phyloP scores from a whole-genome alignment of 495 filamentous ascomycete genomes.

The Umbilicaria muhlenbergii region DNA sequence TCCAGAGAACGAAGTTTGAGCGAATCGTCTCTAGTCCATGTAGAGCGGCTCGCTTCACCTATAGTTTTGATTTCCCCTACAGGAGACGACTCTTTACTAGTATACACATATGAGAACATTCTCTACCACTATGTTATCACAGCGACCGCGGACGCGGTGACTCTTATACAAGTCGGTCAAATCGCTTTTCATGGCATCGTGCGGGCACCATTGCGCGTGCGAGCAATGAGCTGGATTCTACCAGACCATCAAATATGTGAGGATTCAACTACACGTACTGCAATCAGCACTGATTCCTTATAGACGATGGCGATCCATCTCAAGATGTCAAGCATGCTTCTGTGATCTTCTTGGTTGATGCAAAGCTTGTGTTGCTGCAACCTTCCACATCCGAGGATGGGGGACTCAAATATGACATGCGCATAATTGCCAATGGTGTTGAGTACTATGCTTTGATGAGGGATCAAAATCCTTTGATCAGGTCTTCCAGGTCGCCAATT shows the following conservation, averaged over 20 bases:
- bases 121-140: conserved; percentile 87
- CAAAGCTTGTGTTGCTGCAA: conserved; percentile 84
- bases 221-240: conserved; percentile 88
- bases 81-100: conserved; percentile 85
- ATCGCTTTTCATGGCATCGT: conserved; percentile 97
- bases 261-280: conserved; percentile 10
- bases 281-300: conserved; percentile 9
- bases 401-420: conserved; percentile 94
- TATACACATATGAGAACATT: conserved; percentile 93
- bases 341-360: conserved; percentile 88
- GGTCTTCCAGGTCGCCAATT: conserved; percentile 27
- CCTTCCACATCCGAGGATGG: conserved; percentile 63
- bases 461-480: conserved; percentile 51
- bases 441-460: conserved; percentile 89
- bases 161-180: conserved; percentile 80
- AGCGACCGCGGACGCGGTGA: conserved; percentile 50
- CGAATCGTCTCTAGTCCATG: conserved; percentile 51
- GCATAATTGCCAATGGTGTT: conserved; percentile 83
- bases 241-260: conserved; percentile 76
- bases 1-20: conserved; percentile 76
- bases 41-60: conserved; percentile 63
- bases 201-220: conserved; percentile 76
- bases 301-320: conserved; percentile 78
- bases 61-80: conserved; percentile 75
- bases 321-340: conserved; percentile 92